Percentiles rank a stretch among this genome's conserved stretches.
These are phyloP conservation scores for Didymella sp. DNA, from an alignment of 2,329 filamentous ascomycete species.

Conservation along the genomic window DNA sequence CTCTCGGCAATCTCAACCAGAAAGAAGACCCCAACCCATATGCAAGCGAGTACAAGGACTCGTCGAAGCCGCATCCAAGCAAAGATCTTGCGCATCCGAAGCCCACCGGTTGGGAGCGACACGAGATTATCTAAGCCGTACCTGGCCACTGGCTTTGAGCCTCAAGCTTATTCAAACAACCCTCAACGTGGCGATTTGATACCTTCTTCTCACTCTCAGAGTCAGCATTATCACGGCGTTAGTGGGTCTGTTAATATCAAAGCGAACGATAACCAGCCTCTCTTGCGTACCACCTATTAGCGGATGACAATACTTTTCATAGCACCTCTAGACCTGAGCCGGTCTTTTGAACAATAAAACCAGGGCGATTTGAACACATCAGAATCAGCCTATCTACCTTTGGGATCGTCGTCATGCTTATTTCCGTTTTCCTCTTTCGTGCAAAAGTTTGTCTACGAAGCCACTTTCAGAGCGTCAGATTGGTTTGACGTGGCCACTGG, in stretches of 20 bases:
- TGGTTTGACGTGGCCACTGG: background rate
- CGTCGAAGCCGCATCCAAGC: slow-evolving; percentile 69
- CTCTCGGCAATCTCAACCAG: slow-evolving; percentile 85
- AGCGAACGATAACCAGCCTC: slow-evolving; percentile 9
- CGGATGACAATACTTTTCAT: slow-evolving; percentile 1
- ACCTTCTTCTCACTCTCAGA: slow-evolving; percentile 4
- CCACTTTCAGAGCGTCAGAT: background rate
- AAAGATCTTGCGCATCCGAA: slow-evolving; percentile 70
- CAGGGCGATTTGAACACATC: background rate
- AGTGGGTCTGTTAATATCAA: background rate
- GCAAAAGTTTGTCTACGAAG: background rate
- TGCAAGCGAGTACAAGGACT: slow-evolving; percentile 79
- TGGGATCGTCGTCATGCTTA: background rate
- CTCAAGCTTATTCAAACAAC: background rate
- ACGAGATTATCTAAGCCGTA: slow-evolving; percentile 60
- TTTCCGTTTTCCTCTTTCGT: background rate
- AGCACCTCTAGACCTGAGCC: slow-evolving; percentile 1
- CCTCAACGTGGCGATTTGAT: background rate
- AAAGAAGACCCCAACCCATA: slow-evolving; percentile 91
- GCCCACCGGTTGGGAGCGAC: slow-evolving; percentile 79
- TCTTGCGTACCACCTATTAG: slow-evolving; percentile 6
- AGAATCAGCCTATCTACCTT: background rate
- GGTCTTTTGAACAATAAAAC: background rate
- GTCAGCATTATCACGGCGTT: slow-evolving; percentile 2
- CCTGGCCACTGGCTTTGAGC: background rate